Conservation (phyloP, 768 basidiomycete species). For the Pulveroboletus sp. region DNA sequence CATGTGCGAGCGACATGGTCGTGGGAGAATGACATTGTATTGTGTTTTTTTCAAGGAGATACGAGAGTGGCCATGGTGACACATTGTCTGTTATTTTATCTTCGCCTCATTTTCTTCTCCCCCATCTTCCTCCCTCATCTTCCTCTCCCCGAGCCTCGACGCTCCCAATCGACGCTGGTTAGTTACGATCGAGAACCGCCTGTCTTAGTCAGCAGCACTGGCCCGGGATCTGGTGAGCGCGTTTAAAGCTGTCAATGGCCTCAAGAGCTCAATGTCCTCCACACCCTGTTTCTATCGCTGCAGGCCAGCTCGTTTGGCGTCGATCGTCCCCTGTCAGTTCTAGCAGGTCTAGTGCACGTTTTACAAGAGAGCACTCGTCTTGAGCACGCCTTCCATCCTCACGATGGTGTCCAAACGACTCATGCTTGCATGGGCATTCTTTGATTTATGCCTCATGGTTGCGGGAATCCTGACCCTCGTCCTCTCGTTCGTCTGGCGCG, state of each 20-base stretch:
- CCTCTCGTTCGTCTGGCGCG: conserved; percentile 69
- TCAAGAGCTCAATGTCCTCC: neutral
- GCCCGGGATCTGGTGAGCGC: neutral
- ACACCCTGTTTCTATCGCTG: conserved; percentile 20
- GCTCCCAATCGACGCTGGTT: neutral
- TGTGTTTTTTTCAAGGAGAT: no score
- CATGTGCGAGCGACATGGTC: conserved; percentile 14
- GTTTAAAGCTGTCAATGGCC: conserved; percentile 10
- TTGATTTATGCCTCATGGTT: conserved; percentile 67
- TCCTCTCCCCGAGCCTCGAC: neutral
- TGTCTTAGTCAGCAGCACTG: neutral
- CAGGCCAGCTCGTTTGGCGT: conserved; percentile 56
- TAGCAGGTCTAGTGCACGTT: conserved; percentile 38
- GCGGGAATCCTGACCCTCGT: conserved; percentile 63
- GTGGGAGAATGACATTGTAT: no score
- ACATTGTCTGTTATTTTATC: neutral
- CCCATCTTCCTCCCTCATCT: neutral
- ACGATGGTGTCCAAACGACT: conserved; percentile 71
- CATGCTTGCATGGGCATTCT: conserved; percentile 66
- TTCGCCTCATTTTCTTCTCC: neutral
- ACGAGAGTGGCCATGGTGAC: conserved; percentile 24
- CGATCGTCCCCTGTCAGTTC: conserved; percentile 56
- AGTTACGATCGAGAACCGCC: conserved; percentile 7
- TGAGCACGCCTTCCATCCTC: neutral
- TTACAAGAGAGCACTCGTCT: conserved; percentile 8